Percentiles rank a stretch among this genome's conserved stretches.
Conservation (phyloP, 78 protist genomes). For the Dictyostelium purpureum region DNA sequence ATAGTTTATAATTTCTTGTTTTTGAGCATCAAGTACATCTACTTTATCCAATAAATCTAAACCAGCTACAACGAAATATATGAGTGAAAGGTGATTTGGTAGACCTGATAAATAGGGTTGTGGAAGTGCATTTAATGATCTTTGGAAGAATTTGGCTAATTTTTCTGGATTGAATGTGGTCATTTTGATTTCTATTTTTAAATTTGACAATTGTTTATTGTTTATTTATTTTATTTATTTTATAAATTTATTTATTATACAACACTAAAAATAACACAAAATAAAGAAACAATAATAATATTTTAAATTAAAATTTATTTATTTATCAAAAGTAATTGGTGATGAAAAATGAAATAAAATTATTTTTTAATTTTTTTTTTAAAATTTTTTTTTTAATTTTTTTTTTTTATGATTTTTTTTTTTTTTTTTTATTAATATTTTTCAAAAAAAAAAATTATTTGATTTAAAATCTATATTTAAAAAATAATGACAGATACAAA, state of each 20-base stretch:
- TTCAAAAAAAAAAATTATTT: no score
- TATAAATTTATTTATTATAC: not conserved
- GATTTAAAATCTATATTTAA: not conserved
- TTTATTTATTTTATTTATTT: not conserved
- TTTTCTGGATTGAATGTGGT: conserved; percentile 1
- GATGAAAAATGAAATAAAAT: not conserved
- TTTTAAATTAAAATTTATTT: not conserved
- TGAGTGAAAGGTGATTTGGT: conserved; percentile 64
- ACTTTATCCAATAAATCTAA: conserved; percentile 72
- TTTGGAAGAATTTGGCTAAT: conserved; percentile 51
- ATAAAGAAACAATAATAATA: not conserved
- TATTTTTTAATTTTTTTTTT: not conserved
- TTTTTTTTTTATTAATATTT: not conserved
- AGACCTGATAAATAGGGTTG: conserved; percentile 64
- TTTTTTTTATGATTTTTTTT: not conserved
- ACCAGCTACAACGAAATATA: conserved; percentile 78
- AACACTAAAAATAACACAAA: conserved; percentile 6
- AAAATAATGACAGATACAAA: not conserved
- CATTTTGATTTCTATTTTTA: not conserved
- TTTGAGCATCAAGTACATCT: conserved; percentile 24
- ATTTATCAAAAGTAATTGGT: not conserved
- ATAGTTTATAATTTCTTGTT: conserved; percentile 60
- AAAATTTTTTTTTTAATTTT: not conserved
- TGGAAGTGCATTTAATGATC: conserved; percentile 55
- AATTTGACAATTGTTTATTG: not conserved